Evolutionary conservation across 179 eudicot species (phyloP).

Genomic region (Carnegiea gigantea): DNA sequence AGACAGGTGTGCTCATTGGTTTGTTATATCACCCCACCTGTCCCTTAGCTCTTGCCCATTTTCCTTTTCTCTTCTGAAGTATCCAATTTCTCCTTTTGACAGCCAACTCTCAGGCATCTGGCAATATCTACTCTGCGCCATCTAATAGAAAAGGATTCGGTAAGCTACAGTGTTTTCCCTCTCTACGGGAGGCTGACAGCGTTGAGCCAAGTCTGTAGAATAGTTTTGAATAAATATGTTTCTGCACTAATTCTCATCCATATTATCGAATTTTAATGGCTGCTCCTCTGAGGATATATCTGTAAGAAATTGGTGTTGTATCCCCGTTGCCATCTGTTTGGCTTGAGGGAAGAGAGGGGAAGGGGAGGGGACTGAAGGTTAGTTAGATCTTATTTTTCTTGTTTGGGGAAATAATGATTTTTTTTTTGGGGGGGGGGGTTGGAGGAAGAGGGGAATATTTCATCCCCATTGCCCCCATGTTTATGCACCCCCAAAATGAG

Average conservation of each 20-base stretch:
- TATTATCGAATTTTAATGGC: not conserved
- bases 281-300: not conserved
- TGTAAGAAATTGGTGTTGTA: not conserved
- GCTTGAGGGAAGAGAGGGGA: too few relatives aligned
- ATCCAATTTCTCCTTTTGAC: slow-evolving; percentile 33
- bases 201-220: not conserved
- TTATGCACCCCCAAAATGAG: too few relatives aligned
- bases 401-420: too few relatives aligned
- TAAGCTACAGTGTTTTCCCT: slow-evolving; percentile 35
- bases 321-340: not conserved
- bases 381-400: too few relatives aligned
- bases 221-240: not conserved
- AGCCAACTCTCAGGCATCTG: slow-evolving; percentile 94
- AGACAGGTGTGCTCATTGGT: slow-evolving; percentile 68
- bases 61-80: slow-evolving; percentile 11
- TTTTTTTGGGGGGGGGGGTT: too few relatives aligned
- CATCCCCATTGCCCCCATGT: too few relatives aligned
- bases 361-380: too few relatives aligned
- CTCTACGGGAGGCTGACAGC: not conserved
- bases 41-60: not conserved
- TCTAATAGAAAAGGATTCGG: slow-evolving; percentile 98
- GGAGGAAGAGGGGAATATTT: too few relatives aligned
- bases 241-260: not conserved
- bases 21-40: not conserved
- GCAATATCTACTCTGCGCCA: slow-evolving; percentile 93